Evolutionary conservation across 352 stramenopile genomes (phyloP), one percentile per base, ranked within the genome.

Genomic region (Discostella stelligera): DNA sequence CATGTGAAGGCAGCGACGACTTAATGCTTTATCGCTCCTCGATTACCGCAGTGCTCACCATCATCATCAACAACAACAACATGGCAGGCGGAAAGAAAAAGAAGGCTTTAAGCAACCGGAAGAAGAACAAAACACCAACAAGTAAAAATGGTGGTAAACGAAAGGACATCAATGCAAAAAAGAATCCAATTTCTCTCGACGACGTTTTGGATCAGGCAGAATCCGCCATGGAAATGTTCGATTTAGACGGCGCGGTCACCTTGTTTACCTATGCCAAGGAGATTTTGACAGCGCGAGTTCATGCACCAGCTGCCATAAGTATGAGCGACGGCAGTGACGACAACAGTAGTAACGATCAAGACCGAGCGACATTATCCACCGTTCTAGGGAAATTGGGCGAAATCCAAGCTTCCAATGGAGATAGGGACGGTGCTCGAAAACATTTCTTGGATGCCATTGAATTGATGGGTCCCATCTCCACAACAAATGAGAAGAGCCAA

Each of bases 361-460:
- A 82, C 44, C 74, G 68, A 59, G 52, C 50, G 27, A 76, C 62
- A 37, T 71, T 84, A 59, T 61, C 79, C n/a, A 65, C 76, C 18
- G 77, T 90, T 20, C 72, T 93, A 41, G 84, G 85, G 53, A 91
- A 91, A 77, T 63, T 85, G 60, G 84, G 73, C 13, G 84, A 93
- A 74, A 56, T 79, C 14, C 85, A 90, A 60, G 83, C 87, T 13
- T 86, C 80, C 7, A 75, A 84, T 30, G 83, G 79, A 54, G 77
- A 93, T 83, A 71, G 74, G 30, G 83, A 89, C 27, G 80, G 69
- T 23, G 87, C 85, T 18, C 59, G 76, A 53, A 21, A 77, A 11
- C 66, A 90, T 59, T 93, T 90, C 80, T 55, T 85, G 61, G 65
- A 86, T 67, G 84, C 83, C 4, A 69, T 91, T 56, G 68, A 81